Evolutionary conservation across 495 filamentous ascomycete species (phyloP), one percentile per base, ranked within the genome.

Genomic region (Bacidia rubella): DNA sequence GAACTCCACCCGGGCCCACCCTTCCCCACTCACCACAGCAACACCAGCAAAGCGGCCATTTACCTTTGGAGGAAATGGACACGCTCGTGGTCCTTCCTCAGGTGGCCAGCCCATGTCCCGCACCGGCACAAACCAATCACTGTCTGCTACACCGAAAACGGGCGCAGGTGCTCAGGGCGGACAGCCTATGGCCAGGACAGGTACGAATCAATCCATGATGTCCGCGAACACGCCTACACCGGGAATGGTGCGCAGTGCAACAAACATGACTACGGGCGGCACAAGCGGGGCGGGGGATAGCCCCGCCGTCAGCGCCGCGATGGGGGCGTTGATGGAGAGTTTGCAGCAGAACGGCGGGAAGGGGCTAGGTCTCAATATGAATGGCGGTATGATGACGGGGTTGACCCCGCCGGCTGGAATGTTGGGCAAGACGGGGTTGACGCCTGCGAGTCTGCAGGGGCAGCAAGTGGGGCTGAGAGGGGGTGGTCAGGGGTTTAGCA

Each of bases 21-120:
- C 49, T 20, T 49, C 22, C 47, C 47, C n/a, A 12, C 25, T 23
- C 20, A 52, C 49, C 68, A 61, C 70, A n/a, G 9, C 20, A 17
- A 44, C 41, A 9, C 41, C 41, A 55, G 70, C 53, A 53, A 56
- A 17, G 87, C 90, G 75, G 92, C 88, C 67, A 83, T 86, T 83
- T 87, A 92, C 2, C 90, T 88, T n/a, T 22, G 12, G 5, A 9
- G 17, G 9, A 9, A 17, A 9, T 44, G 41, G 20, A 17, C 20
- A n/a, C 17, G 12, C 41, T 20, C 41, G 15, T 17, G 15, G 20
- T 17, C 41, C 41, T 17, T 22, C 41, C 41, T 22, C 41, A 7
- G 41, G 41, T 17, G 41, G 41, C 9, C 24, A 32, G 3, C 47
- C 47, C 26, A 50, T 50, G 47, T 50, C 47, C 27, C 12, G 47